Conservation (phyloP, 169 alveolate species). For the Amoebophrya sp. region DNA sequence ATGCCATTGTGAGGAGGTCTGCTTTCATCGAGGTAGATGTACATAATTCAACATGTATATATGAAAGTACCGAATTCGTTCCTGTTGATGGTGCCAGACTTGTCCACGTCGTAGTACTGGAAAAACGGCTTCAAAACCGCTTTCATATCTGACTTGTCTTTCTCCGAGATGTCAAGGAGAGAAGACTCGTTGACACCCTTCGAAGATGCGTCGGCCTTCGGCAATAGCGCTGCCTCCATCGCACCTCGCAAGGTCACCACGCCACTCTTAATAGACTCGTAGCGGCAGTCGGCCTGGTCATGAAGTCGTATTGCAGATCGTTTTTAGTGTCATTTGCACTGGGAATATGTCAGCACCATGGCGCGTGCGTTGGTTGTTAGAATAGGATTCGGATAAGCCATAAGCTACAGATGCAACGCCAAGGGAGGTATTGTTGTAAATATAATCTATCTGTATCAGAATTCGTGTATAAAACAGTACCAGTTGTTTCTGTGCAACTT, state of each 20-base stretch:
- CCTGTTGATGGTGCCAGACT: neutral
- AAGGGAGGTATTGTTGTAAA: too few relatives aligned
- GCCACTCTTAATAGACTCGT: neutral
- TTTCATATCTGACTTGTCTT: neutral
- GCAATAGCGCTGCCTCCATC: constrained; percentile 12
- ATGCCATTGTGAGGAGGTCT: too few relatives aligned
- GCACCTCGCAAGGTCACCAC: constrained; percentile 21
- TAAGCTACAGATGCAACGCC: too few relatives aligned
- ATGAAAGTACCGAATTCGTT: neutral
- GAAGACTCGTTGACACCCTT: neutral
- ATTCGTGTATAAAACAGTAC: too few relatives aligned
- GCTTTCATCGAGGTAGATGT: too few relatives aligned
- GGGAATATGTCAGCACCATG: too few relatives aligned
- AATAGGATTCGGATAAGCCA: too few relatives aligned
- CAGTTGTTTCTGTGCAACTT: neutral
- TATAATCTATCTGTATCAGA: too few relatives aligned
- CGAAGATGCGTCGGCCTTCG: neutral
- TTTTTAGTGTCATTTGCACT: too few relatives aligned
- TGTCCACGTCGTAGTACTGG: constrained; percentile 29
- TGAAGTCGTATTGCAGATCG: too few relatives aligned
- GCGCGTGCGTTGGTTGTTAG: too few relatives aligned
- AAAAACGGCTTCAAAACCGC: neutral
- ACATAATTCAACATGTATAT: too few relatives aligned
- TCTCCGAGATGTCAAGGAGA: neutral
- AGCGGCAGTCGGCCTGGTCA: neutral